Base-by-base conservation (phyloP, 1,284 basidiomycete species). In the Mycena sp. region DNA sequence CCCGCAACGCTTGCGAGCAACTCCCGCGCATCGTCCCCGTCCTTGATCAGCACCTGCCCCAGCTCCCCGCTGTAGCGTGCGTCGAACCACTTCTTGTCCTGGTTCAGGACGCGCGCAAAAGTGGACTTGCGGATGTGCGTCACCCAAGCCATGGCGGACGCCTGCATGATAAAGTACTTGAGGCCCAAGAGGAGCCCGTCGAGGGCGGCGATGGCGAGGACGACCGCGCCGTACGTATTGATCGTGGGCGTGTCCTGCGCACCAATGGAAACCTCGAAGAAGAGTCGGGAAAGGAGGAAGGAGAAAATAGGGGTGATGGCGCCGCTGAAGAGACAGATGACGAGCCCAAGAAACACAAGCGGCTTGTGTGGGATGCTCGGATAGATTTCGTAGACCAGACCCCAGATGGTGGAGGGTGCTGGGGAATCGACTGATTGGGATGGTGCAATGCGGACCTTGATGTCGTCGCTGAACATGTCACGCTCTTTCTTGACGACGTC, bases 21-120 rank as follows among this genome's bases (percentile, higher is more conserved):
- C 23, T 82, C 78, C 26, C 89, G 82, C 43, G 92, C 90, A 69
- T 95, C 93, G 66, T 94, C 91, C 12, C 86, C 87, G 73, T 95
- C 93, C 76, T 93, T 93, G 77, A 93, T 82, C 56, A 95, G 78
- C 29, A 81, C 79, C 30, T 77, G 76, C 10, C 57, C 48, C 17
- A 67, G 44, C 37, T 25, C 43, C 10, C 62, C 61, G 1, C 37
- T 50, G 29, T 29, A 17, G 12, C 58, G 37, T 30, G 30, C 41
- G 76, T 95, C 92, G 73, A 93, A 94, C 85, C 88, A 96, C 9
- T 80, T 71, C 76, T 92, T 92, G 75, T 94, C 92, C 76, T 95
- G 94, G 2, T 75, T 71, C 44, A 95, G 77, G 21, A 95, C 77
- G 37, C 78, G 82, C 23, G 71, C 68, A 71, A 87, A 89, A n/a